Conservation (phyloP, 1,284 basidiomycete species). For the Apiotrichum gamsii region DNA sequence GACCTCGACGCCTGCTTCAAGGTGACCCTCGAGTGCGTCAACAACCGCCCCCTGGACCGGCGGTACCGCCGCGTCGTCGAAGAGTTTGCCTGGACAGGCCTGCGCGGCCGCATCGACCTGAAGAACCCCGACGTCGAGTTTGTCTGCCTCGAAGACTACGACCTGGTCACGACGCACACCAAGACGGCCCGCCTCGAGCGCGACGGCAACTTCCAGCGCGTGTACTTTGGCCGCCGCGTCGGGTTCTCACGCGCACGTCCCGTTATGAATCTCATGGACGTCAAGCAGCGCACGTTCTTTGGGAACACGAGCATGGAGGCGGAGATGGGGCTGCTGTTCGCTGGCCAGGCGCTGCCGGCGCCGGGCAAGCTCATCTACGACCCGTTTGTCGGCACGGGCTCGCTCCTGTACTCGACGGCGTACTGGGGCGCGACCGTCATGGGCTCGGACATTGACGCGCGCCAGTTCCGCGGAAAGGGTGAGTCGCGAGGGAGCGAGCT, state of each 20-base stretch:
- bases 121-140: slow-evolving; percentile 71
- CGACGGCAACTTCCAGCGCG: slow-evolving; percentile 62
- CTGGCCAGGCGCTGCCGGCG: slow-evolving; percentile 85
- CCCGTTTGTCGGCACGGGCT: slow-evolving; percentile 94
- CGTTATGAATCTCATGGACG: slow-evolving; percentile 65
- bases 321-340: slow-evolving; percentile 90
- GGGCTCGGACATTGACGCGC: slow-evolving; percentile 94
- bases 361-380: slow-evolving; percentile 90
- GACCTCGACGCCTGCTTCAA: slow-evolving; percentile 70
- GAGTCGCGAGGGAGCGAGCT: too few species aligned
- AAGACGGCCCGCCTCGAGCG: slow-evolving; percentile 39
- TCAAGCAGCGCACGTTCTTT: slow-evolving; percentile 85
- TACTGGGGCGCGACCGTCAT: slow-evolving; percentile 82
- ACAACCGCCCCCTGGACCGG: slow-evolving; percentile 36
- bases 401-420: slow-evolving; percentile 78
- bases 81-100: slow-evolving; percentile 65
- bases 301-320: slow-evolving; percentile 99
- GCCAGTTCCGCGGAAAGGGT: slow-evolving; percentile 90
- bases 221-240: slow-evolving; percentile 80
- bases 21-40: slow-evolving; percentile 69
- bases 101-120: slow-evolving; percentile 77
- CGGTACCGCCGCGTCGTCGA: slow-evolving; percentile 58
- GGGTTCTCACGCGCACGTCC: slow-evolving; percentile 64
- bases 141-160: slow-evolving; percentile 79
- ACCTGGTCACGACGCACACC: slow-evolving; percentile 23